phyloP scores from a whole-genome alignment of 2,329 filamentous ascomycete genomes.

The Sclerotinia glacialis region DNA sequence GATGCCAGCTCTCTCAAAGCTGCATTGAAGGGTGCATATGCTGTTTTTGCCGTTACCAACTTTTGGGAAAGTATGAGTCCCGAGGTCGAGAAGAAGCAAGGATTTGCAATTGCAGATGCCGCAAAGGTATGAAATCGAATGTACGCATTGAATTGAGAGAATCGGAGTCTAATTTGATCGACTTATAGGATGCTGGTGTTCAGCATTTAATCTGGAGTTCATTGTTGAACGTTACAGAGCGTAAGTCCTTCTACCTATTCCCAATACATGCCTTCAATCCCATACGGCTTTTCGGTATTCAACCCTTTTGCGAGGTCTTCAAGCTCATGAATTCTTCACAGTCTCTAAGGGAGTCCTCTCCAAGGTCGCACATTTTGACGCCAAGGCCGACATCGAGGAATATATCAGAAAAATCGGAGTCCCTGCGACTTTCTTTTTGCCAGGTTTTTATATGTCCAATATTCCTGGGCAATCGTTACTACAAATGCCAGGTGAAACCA shows the following conservation, averaged over 20 bases:
- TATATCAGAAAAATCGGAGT: conserved; percentile 42
- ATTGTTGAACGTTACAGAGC: conserved; percentile 43
- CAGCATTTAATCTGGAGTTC: conserved; percentile 49
- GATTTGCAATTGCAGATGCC: conserved; percentile 49
- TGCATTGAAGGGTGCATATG: conserved; percentile 38
- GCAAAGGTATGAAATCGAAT: conserved; percentile 40
- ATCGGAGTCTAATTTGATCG: background rate
- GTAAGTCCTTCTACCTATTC: conserved; percentile 35
- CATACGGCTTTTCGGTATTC: background rate
- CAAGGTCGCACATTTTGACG: conserved; percentile 43
- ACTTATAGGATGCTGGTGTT: conserved; percentile 42
- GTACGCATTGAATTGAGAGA: background rate
- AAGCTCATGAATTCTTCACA: conserved; percentile 25
- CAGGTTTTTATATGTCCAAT: conserved; percentile 54
- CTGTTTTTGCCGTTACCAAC: conserved; percentile 38
- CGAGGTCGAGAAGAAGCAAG: conserved; percentile 46
- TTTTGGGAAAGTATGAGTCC: conserved; percentile 41
- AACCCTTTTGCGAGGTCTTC: background rate
- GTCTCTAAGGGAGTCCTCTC: conserved; percentile 44
- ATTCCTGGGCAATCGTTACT: conserved; percentile 37
- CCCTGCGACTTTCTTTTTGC: conserved; percentile 48
- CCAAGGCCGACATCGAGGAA: conserved; percentile 43
- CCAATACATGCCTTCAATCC: background rate
- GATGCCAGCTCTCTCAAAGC: conserved; percentile 42
- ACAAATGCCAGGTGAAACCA: conserved; percentile 35